phyloP scores from a whole-genome alignment of 2,329 filamentous ascomycete species.

The Neonectria coccinea region DNA sequence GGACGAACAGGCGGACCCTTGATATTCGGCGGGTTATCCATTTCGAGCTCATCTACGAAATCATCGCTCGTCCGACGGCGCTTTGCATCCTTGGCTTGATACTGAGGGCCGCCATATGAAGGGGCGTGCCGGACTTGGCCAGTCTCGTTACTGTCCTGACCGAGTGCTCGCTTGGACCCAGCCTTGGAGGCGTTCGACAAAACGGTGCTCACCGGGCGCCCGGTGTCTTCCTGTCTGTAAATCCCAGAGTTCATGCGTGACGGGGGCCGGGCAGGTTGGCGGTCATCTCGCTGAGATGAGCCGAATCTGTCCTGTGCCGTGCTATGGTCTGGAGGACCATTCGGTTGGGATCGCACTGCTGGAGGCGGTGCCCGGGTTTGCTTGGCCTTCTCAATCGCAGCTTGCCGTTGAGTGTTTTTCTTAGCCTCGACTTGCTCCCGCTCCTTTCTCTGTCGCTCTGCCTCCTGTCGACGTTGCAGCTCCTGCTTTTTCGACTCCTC shows the following conservation, averaged over 20 bases:
- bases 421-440: constrained; percentile 73
- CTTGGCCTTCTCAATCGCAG: constrained; percentile 73
- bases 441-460: constrained; percentile 71
- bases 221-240: constrained; percentile 68
- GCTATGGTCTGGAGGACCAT: constrained; percentile 61
- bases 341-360: constrained; percentile 66
- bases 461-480: constrained; percentile 69
- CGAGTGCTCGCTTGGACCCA: constrained; percentile 76
- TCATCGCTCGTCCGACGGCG: constrained; percentile 82
- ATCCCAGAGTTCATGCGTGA: constrained; percentile 70
- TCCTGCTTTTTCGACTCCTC: constrained; percentile 74
- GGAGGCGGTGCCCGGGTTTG: constrained; percentile 73
- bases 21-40: constrained; percentile 68
- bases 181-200: constrained; percentile 73
- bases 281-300: constrained; percentile 48
- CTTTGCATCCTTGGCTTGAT: constrained; percentile 80
- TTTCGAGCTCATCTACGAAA: constrained; percentile 72
- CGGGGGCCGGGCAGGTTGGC: constrained; percentile 56
- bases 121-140: constrained; percentile 58
- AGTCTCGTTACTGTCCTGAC: constrained; percentile 71
- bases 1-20: constrained; percentile 89
- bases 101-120: constrained; percentile 67
- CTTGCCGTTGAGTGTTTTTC: constrained; percentile 73
- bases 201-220: constrained; percentile 69
- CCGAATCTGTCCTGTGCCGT: constrained; percentile 46